phyloP scores from a whole-genome alignment of 2,329 filamentous ascomycete genomes.

The Penicillium griseofulvum region DNA sequence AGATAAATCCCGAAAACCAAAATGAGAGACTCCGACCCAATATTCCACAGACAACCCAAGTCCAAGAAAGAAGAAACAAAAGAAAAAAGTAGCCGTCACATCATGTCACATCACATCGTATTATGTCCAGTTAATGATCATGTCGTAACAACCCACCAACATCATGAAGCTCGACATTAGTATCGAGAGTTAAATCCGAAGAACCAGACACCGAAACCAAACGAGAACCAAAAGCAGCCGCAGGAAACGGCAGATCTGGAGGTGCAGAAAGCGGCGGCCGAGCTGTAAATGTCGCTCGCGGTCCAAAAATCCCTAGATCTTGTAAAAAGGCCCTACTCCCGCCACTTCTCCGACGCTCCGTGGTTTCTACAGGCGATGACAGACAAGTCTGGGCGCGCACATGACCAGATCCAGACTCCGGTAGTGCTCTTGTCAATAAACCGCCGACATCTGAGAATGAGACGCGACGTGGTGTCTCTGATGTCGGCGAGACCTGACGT shows the following conservation, averaged over 20 bases:
- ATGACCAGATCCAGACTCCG: background rate
- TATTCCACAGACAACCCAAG: background rate
- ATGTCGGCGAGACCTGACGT: conserved; percentile 38
- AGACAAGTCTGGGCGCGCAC: conserved; percentile 1
- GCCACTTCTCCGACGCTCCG: conserved; percentile 13
- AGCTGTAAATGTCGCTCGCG: background rate
- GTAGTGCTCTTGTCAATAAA: conserved; percentile 54
- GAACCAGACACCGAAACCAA: conserved; percentile 2
- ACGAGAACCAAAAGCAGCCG: background rate
- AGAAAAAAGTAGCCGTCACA: background rate
- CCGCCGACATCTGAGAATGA: conserved; percentile 86
- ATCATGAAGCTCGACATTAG: conserved; percentile 41
- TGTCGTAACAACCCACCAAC: conserved; percentile 41
- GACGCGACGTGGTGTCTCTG: conserved; percentile 50
- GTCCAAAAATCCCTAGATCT: conserved; percentile 31
- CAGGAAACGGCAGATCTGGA: background rate
- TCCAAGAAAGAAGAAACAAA: background rate
- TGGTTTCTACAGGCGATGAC: background rate
- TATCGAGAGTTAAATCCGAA: conserved; percentile 20
- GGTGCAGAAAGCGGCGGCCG: background rate
- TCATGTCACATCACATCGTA: conserved; percentile 1
- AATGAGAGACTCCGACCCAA: background rate
- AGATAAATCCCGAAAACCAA: background rate
- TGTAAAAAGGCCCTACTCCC: conserved; percentile 35
- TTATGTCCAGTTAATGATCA: background rate